Percentiles rank a stretch among this genome's conserved stretches.
These are phyloP conservation scores for Xylaria curta DNA, from an alignment of 495 filamentous ascomycete species.

Conservation along the genomic window DNA sequence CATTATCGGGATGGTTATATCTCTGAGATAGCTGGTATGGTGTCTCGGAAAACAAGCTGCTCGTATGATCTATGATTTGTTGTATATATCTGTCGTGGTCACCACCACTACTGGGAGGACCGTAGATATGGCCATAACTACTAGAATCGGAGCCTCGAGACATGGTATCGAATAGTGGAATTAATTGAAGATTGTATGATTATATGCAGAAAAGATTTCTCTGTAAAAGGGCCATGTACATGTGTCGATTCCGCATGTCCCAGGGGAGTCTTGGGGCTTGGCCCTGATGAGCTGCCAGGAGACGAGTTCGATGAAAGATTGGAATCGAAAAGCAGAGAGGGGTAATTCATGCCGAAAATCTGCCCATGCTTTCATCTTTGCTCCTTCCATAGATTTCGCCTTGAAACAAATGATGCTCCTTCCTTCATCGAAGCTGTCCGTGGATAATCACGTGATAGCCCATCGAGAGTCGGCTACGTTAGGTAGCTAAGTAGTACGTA, in stretches of 20 bases:
- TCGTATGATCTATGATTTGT: constrained; percentile 39
- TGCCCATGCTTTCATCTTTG: background rate
- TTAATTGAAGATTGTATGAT: background rate
- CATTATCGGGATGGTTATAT: background rate
- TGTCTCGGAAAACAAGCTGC: constrained; percentile 30
- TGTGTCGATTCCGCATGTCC: background rate
- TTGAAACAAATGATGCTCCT: constrained; percentile 5
- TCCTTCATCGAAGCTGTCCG: background rate
- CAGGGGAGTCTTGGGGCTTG: background rate
- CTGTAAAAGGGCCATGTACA: background rate
- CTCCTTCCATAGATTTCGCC: constrained; percentile 4
- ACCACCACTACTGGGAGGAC: constrained; percentile 20
- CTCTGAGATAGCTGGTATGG: constrained; percentile 22
- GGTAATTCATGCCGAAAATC: background rate
- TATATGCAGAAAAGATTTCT: background rate
- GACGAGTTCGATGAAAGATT: background rate
- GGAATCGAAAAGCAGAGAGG: background rate
- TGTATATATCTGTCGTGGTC: constrained; percentile 36
- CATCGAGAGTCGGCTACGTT: background rate
- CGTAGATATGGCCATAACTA: constrained; percentile 25
- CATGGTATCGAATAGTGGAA: background rate
- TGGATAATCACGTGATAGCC: constrained; percentile 4
- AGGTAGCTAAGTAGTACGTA: background rate
- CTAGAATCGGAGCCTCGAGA: constrained; percentile 20
- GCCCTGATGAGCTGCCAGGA: background rate